phyloP scores from a whole-genome alignment of 202 grass and related monocot species.

The Sporobolus alterniflorus region DNA sequence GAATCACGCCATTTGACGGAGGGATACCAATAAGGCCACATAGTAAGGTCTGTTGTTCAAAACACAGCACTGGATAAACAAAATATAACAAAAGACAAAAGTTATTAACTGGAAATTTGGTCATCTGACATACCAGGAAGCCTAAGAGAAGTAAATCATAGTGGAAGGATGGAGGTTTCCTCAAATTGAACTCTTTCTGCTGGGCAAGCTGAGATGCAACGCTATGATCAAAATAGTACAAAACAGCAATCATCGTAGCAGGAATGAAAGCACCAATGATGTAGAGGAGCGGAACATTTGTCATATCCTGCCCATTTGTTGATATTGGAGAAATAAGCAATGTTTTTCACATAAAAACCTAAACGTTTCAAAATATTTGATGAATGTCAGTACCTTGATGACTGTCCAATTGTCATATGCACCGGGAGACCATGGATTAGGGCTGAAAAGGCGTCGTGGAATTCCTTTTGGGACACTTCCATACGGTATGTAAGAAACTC shows the following conservation, averaged over 20 bases:
- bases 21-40: slow-evolving; percentile 95
- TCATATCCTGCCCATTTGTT: slow-evolving; percentile 77
- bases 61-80: background rate
- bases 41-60: slow-evolving; percentile 74
- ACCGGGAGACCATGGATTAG: slow-evolving; percentile 97
- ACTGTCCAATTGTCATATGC: slow-evolving; percentile 97
- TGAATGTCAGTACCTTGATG: slow-evolving; percentile 57
- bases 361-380: background rate
- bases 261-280: slow-evolving; percentile 96
- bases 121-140: slow-evolving; percentile 71
- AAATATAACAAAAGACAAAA: slow-evolving; percentile 23
- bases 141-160: slow-evolving; percentile 97
- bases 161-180: slow-evolving; percentile 96
- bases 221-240: slow-evolving; percentile 98
- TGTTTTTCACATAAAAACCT: slow-evolving; percentile 20
- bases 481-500: slow-evolving; percentile 86
- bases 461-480: slow-evolving; percentile 81
- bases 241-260: slow-evolving; percentile 96
- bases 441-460: slow-evolving; percentile 91
- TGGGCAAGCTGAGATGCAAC: slow-evolving; percentile 97
- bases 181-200: slow-evolving; percentile 96
- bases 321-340: slow-evolving; percentile 4
- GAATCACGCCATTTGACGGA: slow-evolving; percentile 96
- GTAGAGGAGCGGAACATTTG: slow-evolving; percentile 87
- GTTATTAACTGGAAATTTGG: background rate